These are phyloP conservation scores for Tolypocladium tropicale DNA, from an alignment of 2,329 filamentous ascomycete genomes.

Conservation along the genomic window DNA sequence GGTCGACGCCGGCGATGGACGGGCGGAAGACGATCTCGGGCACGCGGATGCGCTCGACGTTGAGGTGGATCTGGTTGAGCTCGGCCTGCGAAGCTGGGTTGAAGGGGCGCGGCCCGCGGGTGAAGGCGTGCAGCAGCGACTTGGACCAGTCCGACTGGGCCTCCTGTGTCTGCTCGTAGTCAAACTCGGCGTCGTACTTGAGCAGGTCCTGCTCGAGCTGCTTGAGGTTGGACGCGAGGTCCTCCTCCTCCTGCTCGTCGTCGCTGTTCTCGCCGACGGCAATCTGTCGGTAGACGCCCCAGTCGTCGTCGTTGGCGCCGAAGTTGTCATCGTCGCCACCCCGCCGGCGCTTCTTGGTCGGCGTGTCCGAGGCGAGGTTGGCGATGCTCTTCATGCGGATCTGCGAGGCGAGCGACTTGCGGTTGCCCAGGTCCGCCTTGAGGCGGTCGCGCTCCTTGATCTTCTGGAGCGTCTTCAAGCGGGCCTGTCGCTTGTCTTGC, in stretches of 20 bases:
- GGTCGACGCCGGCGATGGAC: conserved; percentile 82
- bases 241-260: conserved; percentile 88
- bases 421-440: conserved; percentile 89
- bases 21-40: conserved; percentile 92
- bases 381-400: conserved; percentile 98
- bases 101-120: conserved; percentile 78
- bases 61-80: conserved; percentile 83
- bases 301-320: conserved; percentile 93
- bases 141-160: conserved; percentile 95
- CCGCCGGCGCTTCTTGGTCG: conserved; percentile 71
- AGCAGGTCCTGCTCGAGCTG: conserved; percentile 76
- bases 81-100: conserved; percentile 70
- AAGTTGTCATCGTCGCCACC: conserved; percentile 94
- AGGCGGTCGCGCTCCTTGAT: conserved; percentile 91
- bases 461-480: conserved; percentile 60
- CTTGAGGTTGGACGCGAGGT: conserved; percentile 64
- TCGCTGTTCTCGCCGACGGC: conserved; percentile 73
- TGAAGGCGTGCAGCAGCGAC: conserved; percentile 79
- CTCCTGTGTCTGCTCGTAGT: conserved; percentile 83
- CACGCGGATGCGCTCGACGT: conserved; percentile 90
- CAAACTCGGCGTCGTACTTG: conserved; percentile 77
- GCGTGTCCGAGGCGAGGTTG: conserved; percentile 84
- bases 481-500: conserved; percentile 65
- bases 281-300: conserved; percentile 92
- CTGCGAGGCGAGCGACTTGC: conserved; percentile 90